A percentile compares a stretch with the other conserved stretches of the same genome.
Conservation (phyloP, 208 protist species). For the Trypanosoma boissoni region DNA sequence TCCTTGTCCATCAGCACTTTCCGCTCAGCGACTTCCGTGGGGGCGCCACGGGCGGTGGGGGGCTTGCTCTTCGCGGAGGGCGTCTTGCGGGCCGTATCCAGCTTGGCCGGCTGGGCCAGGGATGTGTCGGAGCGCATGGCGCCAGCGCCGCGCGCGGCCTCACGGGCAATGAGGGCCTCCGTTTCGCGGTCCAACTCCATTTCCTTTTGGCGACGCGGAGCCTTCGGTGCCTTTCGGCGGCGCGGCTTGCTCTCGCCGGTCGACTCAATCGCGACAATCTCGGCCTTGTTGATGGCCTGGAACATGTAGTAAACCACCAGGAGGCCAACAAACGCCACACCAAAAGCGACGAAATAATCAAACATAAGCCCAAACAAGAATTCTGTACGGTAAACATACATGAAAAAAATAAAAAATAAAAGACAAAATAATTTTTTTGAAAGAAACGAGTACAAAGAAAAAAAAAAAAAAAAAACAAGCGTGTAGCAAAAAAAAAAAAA, state of each 20-base stretch:
- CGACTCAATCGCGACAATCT: slow-evolving; percentile 20
- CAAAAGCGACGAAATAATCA: slow-evolving; percentile 70
- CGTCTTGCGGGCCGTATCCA: slow-evolving; percentile 32
- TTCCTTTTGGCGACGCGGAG: slow-evolving; percentile 35
- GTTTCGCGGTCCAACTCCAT: slow-evolving; percentile 50
- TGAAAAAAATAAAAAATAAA: neutral
- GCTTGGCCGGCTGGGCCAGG: slow-evolving; percentile 32
- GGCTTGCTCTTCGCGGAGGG: neutral
- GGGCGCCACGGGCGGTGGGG: neutral
- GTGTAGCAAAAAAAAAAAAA: slow-evolving; percentile 6
- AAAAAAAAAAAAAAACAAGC: slow-evolving; percentile 10
- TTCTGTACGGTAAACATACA: neutral
- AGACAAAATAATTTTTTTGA: neutral
- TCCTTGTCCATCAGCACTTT: slow-evolving; percentile 46
- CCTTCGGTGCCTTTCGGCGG: slow-evolving; percentile 30
- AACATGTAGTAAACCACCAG: slow-evolving; percentile 74
- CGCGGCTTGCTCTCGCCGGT: slow-evolving; percentile 27
- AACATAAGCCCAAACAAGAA: slow-evolving; percentile 27
- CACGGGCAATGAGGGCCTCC: slow-evolving; percentile 64
- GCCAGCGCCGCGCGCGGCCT: slow-evolving; percentile 43
- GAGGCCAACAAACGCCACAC: slow-evolving; percentile 49
- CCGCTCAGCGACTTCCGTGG: slow-evolving; percentile 21
- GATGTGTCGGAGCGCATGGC: slow-evolving; percentile 60
- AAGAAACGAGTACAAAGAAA: neutral
- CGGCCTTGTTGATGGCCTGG: slow-evolving; percentile 40